Evolutionary conservation across 495 filamentous ascomycete genomes (phyloP).

Genomic region (Staphylotrichum tortipilum): DNA sequence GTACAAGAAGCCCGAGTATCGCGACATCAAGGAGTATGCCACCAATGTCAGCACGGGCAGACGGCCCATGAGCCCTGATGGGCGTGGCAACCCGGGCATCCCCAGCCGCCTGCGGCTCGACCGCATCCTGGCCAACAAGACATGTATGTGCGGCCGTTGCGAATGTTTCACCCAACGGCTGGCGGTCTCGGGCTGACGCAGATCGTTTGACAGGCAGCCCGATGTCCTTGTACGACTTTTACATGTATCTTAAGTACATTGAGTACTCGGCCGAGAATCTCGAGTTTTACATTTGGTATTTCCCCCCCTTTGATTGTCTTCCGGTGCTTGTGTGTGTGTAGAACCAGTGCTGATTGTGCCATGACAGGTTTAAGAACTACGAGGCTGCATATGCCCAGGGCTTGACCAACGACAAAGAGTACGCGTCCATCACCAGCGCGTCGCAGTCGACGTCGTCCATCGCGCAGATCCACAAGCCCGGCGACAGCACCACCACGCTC

Average conservation of each 20-base stretch:
- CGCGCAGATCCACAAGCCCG: constrained; percentile 11
- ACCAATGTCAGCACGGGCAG: constrained; percentile 17
- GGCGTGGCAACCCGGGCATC: constrained; percentile 20
- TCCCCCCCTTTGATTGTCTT: too few relatives aligned
- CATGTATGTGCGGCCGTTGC: too few relatives aligned
- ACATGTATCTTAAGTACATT: constrained; percentile 36
- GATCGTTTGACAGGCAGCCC: constrained; percentile 20
- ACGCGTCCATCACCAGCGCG: constrained; percentile 16
- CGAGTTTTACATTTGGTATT: constrained; percentile 71
- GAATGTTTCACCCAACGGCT: neutral
- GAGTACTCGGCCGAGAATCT: constrained; percentile 39
- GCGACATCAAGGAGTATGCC: constrained; percentile 33
- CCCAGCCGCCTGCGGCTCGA: constrained; percentile 30
- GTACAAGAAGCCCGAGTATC: constrained; percentile 40
- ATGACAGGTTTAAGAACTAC: constrained; percentile 34
- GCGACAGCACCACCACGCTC: neutral
- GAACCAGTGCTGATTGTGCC: neutral
- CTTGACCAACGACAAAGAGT: constrained; percentile 17
- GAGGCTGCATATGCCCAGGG: constrained; percentile 26
- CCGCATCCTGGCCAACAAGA: constrained; percentile 34
- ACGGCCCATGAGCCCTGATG: constrained; percentile 24
- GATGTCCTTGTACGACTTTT: constrained; percentile 35
- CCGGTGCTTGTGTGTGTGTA: too few relatives aligned
- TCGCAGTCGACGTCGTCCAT: constrained; percentile 23
- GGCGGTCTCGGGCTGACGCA: neutral